phyloP scores from a whole-genome alignment of 169 alveolate species.

The Cystoisospora suis region DNA sequence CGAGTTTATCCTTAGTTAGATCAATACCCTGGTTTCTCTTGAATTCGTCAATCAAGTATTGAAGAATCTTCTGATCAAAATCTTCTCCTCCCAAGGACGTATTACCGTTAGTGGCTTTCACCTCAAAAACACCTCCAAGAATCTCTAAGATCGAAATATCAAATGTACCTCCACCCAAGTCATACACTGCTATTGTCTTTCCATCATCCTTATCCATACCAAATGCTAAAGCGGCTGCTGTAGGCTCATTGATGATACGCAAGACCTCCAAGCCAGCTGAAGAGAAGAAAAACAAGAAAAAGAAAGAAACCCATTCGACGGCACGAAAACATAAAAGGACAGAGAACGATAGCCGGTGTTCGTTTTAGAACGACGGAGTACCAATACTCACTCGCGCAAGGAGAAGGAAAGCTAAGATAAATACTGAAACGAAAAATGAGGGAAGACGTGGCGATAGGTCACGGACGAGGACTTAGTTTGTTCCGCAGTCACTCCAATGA shows the following conservation, averaged over 20 bases:
- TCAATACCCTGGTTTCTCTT: slow-evolving; percentile 95
- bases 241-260: slow-evolving; percentile 99
- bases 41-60: slow-evolving; percentile 94
- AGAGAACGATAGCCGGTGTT: too few species aligned
- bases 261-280: slow-evolving; percentile 96
- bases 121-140: slow-evolving; percentile 98
- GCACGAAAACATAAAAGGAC: neutral
- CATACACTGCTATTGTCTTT: slow-evolving; percentile 89
- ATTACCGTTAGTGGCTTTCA: slow-evolving; percentile 98
- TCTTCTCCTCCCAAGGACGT: slow-evolving; percentile 99
- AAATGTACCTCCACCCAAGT: slow-evolving; percentile 98
- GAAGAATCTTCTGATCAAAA: slow-evolving; percentile 93
- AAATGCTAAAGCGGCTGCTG: slow-evolving; percentile 99
- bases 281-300: neutral
- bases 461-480: too few species aligned
- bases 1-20: slow-evolving; percentile 93
- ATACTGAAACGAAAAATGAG: too few species aligned
- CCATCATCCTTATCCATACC: slow-evolving; percentile 96
- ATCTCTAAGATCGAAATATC: slow-evolving; percentile 98
- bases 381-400: too few species aligned
- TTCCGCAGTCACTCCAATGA: too few species aligned
- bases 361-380: too few species aligned
- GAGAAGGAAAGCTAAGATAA: too few species aligned
- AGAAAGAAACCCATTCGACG: neutral
- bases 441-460: too few species aligned